Evolutionary conservation across 148 eudicot genomes (phyloP).

Genomic region (Rhododendron henanense): DNA sequence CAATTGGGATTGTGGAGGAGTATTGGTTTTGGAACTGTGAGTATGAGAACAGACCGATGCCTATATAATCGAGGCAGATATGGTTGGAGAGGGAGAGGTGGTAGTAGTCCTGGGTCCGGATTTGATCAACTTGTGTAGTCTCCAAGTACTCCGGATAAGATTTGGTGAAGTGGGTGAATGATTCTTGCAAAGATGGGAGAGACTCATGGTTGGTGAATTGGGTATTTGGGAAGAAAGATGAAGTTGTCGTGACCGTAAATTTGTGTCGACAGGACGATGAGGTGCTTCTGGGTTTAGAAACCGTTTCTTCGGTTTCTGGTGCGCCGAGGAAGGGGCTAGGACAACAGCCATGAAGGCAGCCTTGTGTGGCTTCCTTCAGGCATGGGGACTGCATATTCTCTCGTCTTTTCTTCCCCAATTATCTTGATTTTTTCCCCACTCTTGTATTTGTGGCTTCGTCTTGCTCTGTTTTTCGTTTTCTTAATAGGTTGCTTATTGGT

Average conservation of each 20-base stretch:
- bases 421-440: background rate
- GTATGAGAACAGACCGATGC: conserved; percentile 79
- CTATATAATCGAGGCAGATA: conserved; percentile 83
- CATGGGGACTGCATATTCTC: conserved; percentile 52
- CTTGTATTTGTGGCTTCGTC: background rate
- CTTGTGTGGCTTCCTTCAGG: conserved; percentile 44
- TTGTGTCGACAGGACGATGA: conserved; percentile 45
- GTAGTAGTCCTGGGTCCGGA: conserved; percentile 60
- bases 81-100: conserved; percentile 67
- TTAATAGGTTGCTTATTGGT: conserved; percentile 17
- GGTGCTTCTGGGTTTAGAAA: conserved; percentile 37
- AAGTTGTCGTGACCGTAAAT: conserved; percentile 42
- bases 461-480: conserved; percentile 11
- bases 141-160: conserved; percentile 67
- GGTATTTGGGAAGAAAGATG: conserved; percentile 67
- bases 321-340: conserved; percentile 34
- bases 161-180: conserved; percentile 51
- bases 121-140: conserved; percentile 47
- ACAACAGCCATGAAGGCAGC: conserved; percentile 56
- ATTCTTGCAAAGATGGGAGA: conserved; percentile 68
- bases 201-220: conserved; percentile 72
- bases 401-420: conserved; percentile 3
- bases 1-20: conserved; percentile 20
- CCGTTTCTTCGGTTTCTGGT: conserved; percentile 31
- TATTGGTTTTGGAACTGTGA: conserved; percentile 59